Conservation (phyloP, 257 asterid species). For the Solanum tarapatanum region DNA sequence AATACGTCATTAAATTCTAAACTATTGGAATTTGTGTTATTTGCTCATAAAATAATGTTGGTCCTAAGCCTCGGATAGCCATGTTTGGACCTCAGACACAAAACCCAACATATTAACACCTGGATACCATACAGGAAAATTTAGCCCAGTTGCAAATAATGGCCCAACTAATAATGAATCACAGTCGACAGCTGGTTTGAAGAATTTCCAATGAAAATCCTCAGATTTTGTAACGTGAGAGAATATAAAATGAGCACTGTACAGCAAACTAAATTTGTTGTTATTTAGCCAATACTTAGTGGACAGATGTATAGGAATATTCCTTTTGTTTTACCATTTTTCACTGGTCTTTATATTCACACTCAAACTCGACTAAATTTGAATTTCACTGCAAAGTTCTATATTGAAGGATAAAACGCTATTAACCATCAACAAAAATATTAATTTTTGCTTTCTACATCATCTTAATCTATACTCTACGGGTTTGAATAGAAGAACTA, state of each 20-base stretch:
- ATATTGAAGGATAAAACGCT: too few relatives aligned
- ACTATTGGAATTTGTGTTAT: background rate
- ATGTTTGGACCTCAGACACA: background rate
- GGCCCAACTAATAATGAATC: background rate
- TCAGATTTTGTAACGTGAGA: background rate
- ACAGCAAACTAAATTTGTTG: too few relatives aligned
- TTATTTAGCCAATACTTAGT: background rate
- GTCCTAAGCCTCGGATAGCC: background rate
- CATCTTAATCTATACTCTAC: too few relatives aligned
- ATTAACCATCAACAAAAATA: too few relatives aligned
- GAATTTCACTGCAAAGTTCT: too few relatives aligned
- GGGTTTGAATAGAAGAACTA: too few relatives aligned
- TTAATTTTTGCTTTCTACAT: too few relatives aligned
- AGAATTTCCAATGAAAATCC: background rate
- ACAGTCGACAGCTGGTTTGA: background rate
- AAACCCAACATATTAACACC: background rate
- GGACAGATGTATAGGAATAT: background rate
- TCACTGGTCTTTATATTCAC: rapidly evolving
- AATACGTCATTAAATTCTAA: too few relatives aligned
- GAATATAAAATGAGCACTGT: background rate
- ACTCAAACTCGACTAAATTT: too few relatives aligned
- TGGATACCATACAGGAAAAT: too few relatives aligned
- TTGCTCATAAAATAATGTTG: background rate
- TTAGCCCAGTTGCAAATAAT: background rate
- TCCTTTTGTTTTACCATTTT: background rate